A percentile compares a stretch with the other conserved stretches of the same genome.
Evolutionary conservation across 768 basidiomycete species (phyloP).

Genomic region (Auricularia heimuer): DNA sequence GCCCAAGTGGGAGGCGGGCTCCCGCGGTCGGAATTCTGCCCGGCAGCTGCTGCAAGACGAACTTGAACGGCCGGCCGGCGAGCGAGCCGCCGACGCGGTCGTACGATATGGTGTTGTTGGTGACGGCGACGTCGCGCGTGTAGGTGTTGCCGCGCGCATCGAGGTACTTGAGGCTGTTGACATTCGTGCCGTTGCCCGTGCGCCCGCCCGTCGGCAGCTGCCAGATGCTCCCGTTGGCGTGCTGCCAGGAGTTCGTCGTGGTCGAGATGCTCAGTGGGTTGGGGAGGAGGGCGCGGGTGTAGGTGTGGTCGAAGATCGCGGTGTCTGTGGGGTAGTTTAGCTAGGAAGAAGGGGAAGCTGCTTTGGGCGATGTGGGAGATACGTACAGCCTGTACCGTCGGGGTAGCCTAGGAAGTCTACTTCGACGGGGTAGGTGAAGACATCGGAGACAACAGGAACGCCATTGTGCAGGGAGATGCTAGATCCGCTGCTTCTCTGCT

Average conservation of each 20-base stretch:
- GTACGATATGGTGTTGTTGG: slow-evolving; percentile 48
- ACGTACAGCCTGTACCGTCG: slow-evolving; percentile 25
- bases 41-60: neutral
- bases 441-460: slow-evolving; percentile 33
- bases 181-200: slow-evolving; percentile 58
- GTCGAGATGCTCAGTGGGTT: slow-evolving; percentile 49
- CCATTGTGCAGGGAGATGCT: slow-evolving; percentile 42
- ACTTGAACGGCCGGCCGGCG: slow-evolving; percentile 11
- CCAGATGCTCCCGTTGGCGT: slow-evolving; percentile 43
- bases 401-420: slow-evolving; percentile 29
- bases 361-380: neutral
- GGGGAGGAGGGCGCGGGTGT: slow-evolving; percentile 47
- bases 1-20: neutral
- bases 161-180: slow-evolving; percentile 54
- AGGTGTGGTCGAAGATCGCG: slow-evolving; percentile 53
- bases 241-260: slow-evolving; percentile 48
- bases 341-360: neutral
- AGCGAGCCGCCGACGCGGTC: slow-evolving; percentile 48
- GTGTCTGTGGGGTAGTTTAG: neutral
- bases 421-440: slow-evolving; percentile 43
- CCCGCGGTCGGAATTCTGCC: neutral
- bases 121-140: slow-evolving; percentile 48
- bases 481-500: slow-evolving; percentile 40
- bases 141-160: slow-evolving; percentile 57
- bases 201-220: slow-evolving; percentile 35